Conservation (phyloP, 2,329 filamentous ascomycete species). For the Pestalotiopsis sp. region DNA sequence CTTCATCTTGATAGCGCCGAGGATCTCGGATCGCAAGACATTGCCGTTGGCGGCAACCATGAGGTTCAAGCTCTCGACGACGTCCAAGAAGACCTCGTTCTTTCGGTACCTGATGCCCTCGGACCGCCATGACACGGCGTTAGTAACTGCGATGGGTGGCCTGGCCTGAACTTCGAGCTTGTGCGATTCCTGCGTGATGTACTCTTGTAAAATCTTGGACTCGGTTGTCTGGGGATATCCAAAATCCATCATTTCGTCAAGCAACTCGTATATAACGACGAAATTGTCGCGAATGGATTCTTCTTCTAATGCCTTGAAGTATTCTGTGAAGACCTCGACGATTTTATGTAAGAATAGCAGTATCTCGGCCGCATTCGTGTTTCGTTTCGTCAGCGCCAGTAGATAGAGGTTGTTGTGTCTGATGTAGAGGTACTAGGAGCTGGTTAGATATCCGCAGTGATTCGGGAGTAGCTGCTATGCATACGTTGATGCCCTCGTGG, state of each 20-base stretch:
- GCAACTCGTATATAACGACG: constrained; percentile 96
- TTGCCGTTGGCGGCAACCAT: constrained; percentile 94
- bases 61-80: constrained; percentile 94
- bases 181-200: constrained; percentile 98
- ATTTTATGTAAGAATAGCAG: constrained; percentile 97
- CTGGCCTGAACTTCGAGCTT: constrained; percentile 96
- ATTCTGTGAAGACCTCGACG: constrained; percentile 98
- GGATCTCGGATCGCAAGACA: constrained; percentile 91
- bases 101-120: constrained; percentile 98
- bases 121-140: constrained; percentile 96
- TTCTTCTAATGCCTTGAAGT: constrained; percentile 98
- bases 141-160: constrained; percentile 96
- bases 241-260: constrained; percentile 99
- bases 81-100: constrained; percentile 98
- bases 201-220: constrained; percentile 97
- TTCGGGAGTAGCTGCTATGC: constrained; percentile 34
- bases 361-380: constrained; percentile 98
- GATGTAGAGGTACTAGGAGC: constrained; percentile 89
- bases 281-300: constrained; percentile 99
- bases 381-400: constrained; percentile 95
- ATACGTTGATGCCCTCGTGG: constrained; percentile 95
- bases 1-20: constrained; percentile 99
- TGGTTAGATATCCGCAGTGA: not conserved
- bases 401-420: constrained; percentile 99
- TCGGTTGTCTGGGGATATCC: constrained; percentile 98